These are phyloP conservation scores for Capsella rubella DNA, from an alignment of 441 rosid genomes.

Conservation along the genomic window DNA sequence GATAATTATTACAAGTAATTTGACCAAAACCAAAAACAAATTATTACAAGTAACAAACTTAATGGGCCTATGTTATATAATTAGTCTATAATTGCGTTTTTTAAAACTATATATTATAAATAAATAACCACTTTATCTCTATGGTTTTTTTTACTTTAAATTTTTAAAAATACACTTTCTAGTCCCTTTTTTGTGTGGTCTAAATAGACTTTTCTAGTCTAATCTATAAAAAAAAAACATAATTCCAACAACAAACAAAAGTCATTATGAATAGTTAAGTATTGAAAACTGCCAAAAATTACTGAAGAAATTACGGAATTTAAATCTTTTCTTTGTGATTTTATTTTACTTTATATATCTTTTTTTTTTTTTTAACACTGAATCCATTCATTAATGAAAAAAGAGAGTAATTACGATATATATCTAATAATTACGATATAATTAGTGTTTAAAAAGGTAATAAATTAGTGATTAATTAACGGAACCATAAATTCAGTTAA, in stretches of 20 bases:
- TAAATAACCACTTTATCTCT: not conserved
- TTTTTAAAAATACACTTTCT: conserved; percentile 10
- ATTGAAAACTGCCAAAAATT: not conserved
- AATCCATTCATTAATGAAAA: too few species aligned
- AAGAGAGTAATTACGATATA: too few species aligned
- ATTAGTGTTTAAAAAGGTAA: conserved; percentile 27
- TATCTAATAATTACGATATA: not conserved
- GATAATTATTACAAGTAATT: too few species aligned
- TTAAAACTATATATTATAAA: conserved; percentile 23
- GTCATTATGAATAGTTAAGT: not conserved
- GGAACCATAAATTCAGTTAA: conserved; percentile 45
- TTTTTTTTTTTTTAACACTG: too few species aligned
- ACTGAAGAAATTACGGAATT: conserved; percentile 23
- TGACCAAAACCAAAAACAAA: too few species aligned
- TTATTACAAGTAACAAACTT: conserved; percentile 9
- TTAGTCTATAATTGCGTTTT: not conserved
- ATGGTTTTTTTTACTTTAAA: not conserved
- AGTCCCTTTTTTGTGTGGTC: conserved; percentile 15
- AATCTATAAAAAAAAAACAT: not conserved
- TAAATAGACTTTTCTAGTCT: conserved; percentile 27
- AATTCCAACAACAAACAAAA: conserved; percentile 1
- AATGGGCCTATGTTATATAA: conserved; percentile 8
- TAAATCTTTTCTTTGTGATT: too few species aligned
- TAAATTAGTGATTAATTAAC: conserved; percentile 17
- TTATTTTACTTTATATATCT: too few species aligned